These are phyloP conservation scores for Fusarium sp. DNA, from an alignment of 2,329 filamentous ascomycete genomes.

Conservation along the genomic window DNA sequence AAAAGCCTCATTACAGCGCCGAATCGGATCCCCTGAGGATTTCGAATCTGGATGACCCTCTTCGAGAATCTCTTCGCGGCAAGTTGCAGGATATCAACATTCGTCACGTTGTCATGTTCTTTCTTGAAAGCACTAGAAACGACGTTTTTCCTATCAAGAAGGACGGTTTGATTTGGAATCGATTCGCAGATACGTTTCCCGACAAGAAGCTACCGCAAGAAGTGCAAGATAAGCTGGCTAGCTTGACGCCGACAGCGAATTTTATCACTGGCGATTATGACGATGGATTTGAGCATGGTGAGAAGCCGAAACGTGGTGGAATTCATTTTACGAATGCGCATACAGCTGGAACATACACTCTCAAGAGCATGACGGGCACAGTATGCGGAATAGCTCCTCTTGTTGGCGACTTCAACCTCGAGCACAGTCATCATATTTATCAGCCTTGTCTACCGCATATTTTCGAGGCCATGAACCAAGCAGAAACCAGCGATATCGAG, in stretches of 20 bases:
- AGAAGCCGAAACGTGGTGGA: constrained; percentile 51
- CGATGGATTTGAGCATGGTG: constrained; percentile 49
- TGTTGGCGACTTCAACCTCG: constrained; percentile 57
- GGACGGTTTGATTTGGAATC: constrained; percentile 54
- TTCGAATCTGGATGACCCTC: constrained; percentile 53
- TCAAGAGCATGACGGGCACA: constrained; percentile 58
- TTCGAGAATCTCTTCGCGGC: constrained; percentile 47
- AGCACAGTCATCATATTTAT: constrained; percentile 57
- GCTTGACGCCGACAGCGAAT: constrained; percentile 51
- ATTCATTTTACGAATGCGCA: constrained; percentile 57
- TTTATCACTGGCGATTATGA: constrained; percentile 53
- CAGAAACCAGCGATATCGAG: constrained; percentile 17
- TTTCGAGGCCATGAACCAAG: constrained; percentile 51
- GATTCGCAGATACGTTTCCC: constrained; percentile 50
- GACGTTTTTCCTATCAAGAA: constrained; percentile 61
- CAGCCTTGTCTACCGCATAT: constrained; percentile 59
- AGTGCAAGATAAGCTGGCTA: constrained; percentile 46
- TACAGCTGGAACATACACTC: constrained; percentile 58
- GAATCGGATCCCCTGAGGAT: constrained; percentile 55
- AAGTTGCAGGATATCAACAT: constrained; percentile 52
- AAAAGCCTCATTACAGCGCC: constrained; percentile 51
- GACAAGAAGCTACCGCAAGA: constrained; percentile 51
- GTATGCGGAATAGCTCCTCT: constrained; percentile 58
- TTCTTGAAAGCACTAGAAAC: constrained; percentile 60
- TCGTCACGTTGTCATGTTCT: constrained; percentile 58